Percentiles rank a stretch among this genome's conserved stretches.
Evolutionary conservation across 164 flowering plant genomes (phyloP).

Genomic region (Berberis thunbergii): DNA sequence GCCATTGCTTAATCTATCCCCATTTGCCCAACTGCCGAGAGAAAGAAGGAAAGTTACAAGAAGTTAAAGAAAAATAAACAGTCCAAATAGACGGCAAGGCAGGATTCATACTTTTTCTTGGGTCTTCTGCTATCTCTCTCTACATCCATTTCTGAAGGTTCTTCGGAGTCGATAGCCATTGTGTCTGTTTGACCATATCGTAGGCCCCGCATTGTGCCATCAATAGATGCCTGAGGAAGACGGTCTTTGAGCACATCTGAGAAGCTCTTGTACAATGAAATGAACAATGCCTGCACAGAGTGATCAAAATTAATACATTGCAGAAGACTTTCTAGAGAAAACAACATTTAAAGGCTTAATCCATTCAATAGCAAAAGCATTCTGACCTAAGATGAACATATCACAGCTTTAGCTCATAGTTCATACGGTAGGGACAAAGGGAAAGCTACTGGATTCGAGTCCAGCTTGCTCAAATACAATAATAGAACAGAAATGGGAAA

Average conservation of each 20-base stretch:
- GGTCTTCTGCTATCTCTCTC: slow-evolving; percentile 53
- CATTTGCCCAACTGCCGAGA: slow-evolving; percentile 44
- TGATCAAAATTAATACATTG: slow-evolving; percentile 3
- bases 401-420: too few relatives aligned
- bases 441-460: too few relatives aligned
- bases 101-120: slow-evolving; percentile 35
- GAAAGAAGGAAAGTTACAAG: neutral
- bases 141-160: slow-evolving; percentile 59
- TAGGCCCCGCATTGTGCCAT: slow-evolving; percentile 31
- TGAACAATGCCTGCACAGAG: slow-evolving; percentile 57
- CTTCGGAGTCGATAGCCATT: slow-evolving; percentile 66
- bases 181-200: slow-evolving; percentile 33
- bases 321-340: neutral
- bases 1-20: slow-evolving; percentile 20
- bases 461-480: too few relatives aligned
- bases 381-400: too few relatives aligned
- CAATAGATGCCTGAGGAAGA: slow-evolving; percentile 43
- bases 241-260: slow-evolving; percentile 64
- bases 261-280: slow-evolving; percentile 63
- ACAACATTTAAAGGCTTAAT: too few relatives aligned
- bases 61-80: neutral
- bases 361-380: too few relatives aligned
- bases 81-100: neutral
- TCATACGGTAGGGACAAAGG: too few relatives aligned
- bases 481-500: too few relatives aligned